Conservation (phyloP, 768 basidiomycete genomes). For the Russula sp. region DNA sequence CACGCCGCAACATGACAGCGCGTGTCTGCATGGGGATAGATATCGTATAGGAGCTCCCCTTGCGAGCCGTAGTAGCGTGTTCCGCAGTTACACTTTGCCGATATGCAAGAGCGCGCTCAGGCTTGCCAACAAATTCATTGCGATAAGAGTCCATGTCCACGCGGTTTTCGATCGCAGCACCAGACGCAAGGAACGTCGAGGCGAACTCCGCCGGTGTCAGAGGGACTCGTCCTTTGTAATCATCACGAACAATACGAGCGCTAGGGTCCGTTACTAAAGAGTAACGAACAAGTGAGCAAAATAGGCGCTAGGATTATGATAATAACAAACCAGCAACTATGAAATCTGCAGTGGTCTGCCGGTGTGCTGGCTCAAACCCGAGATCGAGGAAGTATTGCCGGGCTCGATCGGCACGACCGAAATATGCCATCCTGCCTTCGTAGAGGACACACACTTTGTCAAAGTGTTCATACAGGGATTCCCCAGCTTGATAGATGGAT, state of each 20-base stretch:
- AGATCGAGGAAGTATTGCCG: conserved; percentile 70
- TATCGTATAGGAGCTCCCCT: conserved; percentile 40
- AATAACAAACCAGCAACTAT: conserved; percentile 42
- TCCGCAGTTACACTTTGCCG: conserved; percentile 49
- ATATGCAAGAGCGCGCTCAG: conserved; percentile 45
- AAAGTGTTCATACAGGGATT: conserved; percentile 60
- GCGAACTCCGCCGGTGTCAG: conserved; percentile 58
- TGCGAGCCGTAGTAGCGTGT: conserved; percentile 46
- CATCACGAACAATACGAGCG: conserved; percentile 50
- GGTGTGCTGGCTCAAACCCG: conserved; percentile 52
- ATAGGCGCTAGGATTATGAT: background rate
- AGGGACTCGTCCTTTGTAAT: conserved; percentile 44
- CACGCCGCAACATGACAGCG: conserved; percentile 39
- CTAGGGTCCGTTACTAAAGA: conserved; percentile 55
- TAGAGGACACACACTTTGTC: conserved; percentile 81
- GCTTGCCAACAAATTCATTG: conserved; percentile 44
- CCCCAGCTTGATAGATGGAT: conserved; percentile 84
- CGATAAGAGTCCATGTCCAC: conserved; percentile 49
- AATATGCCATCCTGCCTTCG: conserved; percentile 72
- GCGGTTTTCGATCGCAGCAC: conserved; percentile 42
- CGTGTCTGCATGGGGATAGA: conserved; percentile 40
- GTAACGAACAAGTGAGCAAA: background rate
- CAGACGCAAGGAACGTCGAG: conserved; percentile 37
- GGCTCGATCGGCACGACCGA: conserved; percentile 62
- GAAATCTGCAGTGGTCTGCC: conserved; percentile 62